Base-by-base conservation (phyloP, 257 asterid genomes). In the Nicotiana paniculata region DNA sequence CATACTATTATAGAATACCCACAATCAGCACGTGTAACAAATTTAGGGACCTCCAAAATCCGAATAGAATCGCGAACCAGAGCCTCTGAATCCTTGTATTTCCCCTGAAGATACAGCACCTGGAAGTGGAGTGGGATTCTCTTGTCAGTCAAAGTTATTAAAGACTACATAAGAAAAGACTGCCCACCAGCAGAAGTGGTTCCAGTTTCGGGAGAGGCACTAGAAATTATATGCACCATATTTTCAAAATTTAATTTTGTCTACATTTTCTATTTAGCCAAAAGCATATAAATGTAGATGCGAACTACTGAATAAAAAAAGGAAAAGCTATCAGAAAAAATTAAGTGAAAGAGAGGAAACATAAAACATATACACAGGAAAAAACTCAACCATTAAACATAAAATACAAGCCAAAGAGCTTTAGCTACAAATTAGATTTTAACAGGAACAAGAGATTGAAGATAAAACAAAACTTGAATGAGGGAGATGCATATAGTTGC, bases 91-190 rank as follows among this genome's bases (percentile, higher is more conserved):
- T 91, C 97, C 86, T 89, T 90, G 87, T 88, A 91, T 82, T 92
- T 88, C 83, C 98, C 97, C 88, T 87, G 91, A 64, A 93, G 92
- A 86, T 89, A 81, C 77, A 93, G 79, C 64, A 94, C 97, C 98
- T 96, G 95, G 43, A 86, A 55, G 81, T 80, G 58, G 6, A 77
- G 77, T 69, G 72, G 7, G 54, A 32, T 21, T 32, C 67, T 69
- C 67, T 67, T n/a, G 81, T 80, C 86, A 84, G 55, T 77, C 46
- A 13, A 33, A 68, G 10, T 48, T 46, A 58, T 32, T 59, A 55
- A 26, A 28, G 15, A 72, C 35, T 46, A 46, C 59, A 72, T 3
- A 72, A 48, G 61, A 46, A 12, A 39, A 11, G n/a, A 43, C 79
- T 46, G 21, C 59, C 77, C 61, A 46, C 26, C 79, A 72, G 79